phyloP scores from a whole-genome alignment of 371 early-diverging fungal species.

The Globomyces sp. region DNA sequence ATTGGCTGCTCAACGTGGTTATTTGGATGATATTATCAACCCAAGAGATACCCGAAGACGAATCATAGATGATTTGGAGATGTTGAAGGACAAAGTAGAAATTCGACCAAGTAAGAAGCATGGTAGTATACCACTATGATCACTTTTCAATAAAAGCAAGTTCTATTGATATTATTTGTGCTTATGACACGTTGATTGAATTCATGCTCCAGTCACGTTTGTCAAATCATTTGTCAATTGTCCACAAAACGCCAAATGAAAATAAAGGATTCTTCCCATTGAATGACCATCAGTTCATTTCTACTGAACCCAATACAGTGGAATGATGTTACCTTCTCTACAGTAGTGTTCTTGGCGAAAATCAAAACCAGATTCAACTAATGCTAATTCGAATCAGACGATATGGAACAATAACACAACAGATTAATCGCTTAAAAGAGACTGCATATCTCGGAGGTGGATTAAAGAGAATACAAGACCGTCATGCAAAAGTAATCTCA shows the following conservation, averaged over 20 bases:
- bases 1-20: conserved; percentile 94
- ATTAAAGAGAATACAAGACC: not conserved
- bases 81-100: conserved; percentile 71
- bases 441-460: not conserved
- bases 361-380: too few relatives aligned
- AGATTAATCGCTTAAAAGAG: not conserved
- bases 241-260: too few relatives aligned
- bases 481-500: not conserved
- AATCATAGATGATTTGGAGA: conserved; percentile 84
- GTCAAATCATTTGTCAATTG: too few relatives aligned
- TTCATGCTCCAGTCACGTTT: too few relatives aligned
- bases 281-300: too few relatives aligned
- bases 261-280: too few relatives aligned
- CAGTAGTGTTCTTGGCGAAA: too few relatives aligned
- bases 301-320: too few relatives aligned
- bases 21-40: conserved; percentile 88
- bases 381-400: not conserved
- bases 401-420: not conserved
- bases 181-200: too few relatives aligned
- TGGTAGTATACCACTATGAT: conserved; percentile 84
- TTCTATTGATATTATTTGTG: not conserved
- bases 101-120: conserved; percentile 91
- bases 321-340: too few relatives aligned
- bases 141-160: not conserved
- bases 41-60: conserved; percentile 81